These are phyloP conservation scores for Batkoa obscura DNA, from an alignment of 371 early-diverging fungal species.

Conservation along the genomic window DNA sequence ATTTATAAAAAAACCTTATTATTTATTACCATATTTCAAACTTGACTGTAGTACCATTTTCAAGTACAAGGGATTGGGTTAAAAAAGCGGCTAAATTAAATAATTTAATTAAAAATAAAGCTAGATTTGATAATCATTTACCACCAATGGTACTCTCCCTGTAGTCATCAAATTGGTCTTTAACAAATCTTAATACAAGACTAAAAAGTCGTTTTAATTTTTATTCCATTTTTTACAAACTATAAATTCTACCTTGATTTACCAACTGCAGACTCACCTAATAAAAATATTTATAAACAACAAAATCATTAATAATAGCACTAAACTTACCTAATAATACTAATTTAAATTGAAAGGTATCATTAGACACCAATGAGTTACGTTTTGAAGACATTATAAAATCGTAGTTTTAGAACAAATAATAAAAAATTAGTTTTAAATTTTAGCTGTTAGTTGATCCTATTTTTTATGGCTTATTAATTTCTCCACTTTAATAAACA, in stretches of 20 bases:
- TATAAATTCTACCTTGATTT: conserved; percentile 55
- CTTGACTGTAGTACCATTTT: conserved; percentile 50
- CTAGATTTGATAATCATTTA: no score
- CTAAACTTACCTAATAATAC: conserved; percentile 48
- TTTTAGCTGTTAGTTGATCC: no score
- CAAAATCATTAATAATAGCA: no score
- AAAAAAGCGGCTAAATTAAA: conserved; percentile 51
- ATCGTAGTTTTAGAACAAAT: no score
- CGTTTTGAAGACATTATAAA: conserved; percentile 2
- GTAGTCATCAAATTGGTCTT: conserved; percentile 93
- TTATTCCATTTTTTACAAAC: conserved; percentile 40
- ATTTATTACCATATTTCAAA: conserved; percentile 64
- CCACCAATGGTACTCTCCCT: conserved; percentile 96
- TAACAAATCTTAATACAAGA: conserved; percentile 87
- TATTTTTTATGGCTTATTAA: no score
- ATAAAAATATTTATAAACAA: not conserved
- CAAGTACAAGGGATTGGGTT: conserved; percentile 47
- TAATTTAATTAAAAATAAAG: not conserved
- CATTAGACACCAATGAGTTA: conserved; percentile 9
- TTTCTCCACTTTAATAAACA: no score
- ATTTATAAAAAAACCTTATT: not conserved
- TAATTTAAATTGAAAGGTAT: conserved; percentile 54
- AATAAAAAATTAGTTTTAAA: no score
- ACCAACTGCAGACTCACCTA: conserved; percentile 78
- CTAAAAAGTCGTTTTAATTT: conserved; percentile 21